Percentiles rank a stretch among this genome's conserved stretches.
Conservation (phyloP, 1,139 yeast species). For the Nakaseomyces sp. region DNA sequence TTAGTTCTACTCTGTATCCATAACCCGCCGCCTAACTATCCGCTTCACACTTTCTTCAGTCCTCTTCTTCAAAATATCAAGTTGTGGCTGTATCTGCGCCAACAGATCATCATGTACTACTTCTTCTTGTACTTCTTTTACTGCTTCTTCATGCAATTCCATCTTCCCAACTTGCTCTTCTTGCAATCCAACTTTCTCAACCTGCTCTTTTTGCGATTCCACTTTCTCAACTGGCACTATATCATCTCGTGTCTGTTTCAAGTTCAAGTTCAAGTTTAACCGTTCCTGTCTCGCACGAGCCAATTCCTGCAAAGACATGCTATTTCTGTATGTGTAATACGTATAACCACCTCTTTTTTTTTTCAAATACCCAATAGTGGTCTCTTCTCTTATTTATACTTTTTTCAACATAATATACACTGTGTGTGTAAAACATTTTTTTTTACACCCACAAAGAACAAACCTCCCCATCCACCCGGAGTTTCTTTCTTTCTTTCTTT, state of each 20-base stretch:
- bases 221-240: not conserved
- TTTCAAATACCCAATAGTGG: too few species aligned
- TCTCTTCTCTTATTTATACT: too few species aligned
- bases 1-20: conserved; percentile 10
- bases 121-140: too few species aligned
- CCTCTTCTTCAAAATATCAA: conserved; percentile 33
- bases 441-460: too few species aligned
- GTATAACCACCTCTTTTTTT: too few species aligned
- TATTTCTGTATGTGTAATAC: not conserved
- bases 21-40: conserved; percentile 35
- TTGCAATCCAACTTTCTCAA: not conserved
- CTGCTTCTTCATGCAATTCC: too few species aligned
- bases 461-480: not conserved
- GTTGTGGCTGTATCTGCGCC: conserved; percentile 33
- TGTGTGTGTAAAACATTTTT: not conserved
- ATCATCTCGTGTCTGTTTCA: not conserved
- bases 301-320: not conserved
- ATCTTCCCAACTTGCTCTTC: too few species aligned
- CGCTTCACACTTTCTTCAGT: conserved; percentile 37
- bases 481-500: not conserved
- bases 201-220: not conserved
- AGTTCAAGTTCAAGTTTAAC: too few species aligned
- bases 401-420: not conserved
- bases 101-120: too few species aligned
- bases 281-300: not conserved